Percentiles rank a stretch among this genome's conserved stretches.
Evolutionary conservation across 208 protist species (phyloP).

Genomic region (Wallacemonas sp.): DNA sequence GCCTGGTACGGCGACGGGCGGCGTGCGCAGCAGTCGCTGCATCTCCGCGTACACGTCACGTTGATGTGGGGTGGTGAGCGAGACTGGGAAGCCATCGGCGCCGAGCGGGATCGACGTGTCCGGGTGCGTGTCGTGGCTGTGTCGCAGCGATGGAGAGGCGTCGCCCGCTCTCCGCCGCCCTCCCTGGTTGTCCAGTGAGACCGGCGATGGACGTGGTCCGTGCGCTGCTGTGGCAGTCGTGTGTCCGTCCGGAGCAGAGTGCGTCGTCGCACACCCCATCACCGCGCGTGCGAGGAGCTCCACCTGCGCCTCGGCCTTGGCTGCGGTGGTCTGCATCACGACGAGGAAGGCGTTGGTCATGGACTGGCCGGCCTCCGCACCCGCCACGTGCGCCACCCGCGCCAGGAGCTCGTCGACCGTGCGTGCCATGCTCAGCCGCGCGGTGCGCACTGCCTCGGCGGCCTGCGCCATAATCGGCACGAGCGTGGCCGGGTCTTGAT

Average conservation of each 20-base stretch:
- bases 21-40: slow-evolving; percentile 27
- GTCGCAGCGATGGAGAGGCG: no score
- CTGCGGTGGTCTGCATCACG: slow-evolving; percentile 37
- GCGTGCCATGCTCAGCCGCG: neutral
- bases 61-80: slow-evolving; percentile 24
- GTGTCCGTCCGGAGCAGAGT: no score
- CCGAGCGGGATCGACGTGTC: neutral
- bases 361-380: slow-evolving; percentile 19
- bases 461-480: neutral
- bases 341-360: slow-evolving; percentile 39
- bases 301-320: slow-evolving; percentile 59
- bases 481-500: neutral
- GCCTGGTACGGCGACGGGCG: no score
- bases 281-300: slow-evolving; percentile 23
- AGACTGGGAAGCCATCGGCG: slow-evolving; percentile 12
- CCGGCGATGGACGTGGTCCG: neutral
- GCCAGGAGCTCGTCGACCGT: slow-evolving; percentile 23
- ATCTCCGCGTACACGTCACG: slow-evolving; percentile 40
- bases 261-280: neutral
- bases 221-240: no score
- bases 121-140: no score
- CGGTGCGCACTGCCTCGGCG: neutral
- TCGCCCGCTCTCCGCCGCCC: no score
- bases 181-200: slow-evolving; percentile 1
- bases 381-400: slow-evolving; percentile 15